phyloP scores from a whole-genome alignment of 495 filamentous ascomycete genomes.

The Penicillium psychrofluorescens region DNA sequence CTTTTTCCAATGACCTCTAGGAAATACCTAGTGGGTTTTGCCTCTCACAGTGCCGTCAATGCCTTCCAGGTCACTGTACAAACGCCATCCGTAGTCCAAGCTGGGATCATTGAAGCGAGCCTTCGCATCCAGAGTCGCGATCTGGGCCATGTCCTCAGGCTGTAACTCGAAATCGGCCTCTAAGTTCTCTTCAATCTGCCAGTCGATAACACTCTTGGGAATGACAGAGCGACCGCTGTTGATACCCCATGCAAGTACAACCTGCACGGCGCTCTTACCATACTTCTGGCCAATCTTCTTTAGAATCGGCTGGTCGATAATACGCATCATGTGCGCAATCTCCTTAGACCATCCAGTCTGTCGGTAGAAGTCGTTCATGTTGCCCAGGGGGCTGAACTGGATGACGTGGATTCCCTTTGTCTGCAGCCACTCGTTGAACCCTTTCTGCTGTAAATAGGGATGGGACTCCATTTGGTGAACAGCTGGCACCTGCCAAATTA shows the following conservation, averaged over 20 bases:
- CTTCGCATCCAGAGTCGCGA: slow-evolving; percentile 45
- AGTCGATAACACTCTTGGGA: slow-evolving; percentile 49
- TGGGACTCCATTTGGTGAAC: slow-evolving; percentile 59
- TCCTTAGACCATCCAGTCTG: slow-evolving; percentile 27
- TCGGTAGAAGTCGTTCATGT: slow-evolving; percentile 58
- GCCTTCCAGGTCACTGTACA: slow-evolving; percentile 54
- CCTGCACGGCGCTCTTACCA: slow-evolving; percentile 51
- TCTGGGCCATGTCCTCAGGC: slow-evolving; percentile 37
- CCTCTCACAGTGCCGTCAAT: slow-evolving; percentile 17
- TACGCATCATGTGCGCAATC: slow-evolving; percentile 11
- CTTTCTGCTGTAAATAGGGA: slow-evolving; percentile 52
- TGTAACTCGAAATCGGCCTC: slow-evolving; percentile 49
- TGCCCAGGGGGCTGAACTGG: slow-evolving; percentile 60
- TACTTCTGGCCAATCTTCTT: slow-evolving; percentile 54
- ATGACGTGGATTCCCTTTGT: slow-evolving; percentile 50
- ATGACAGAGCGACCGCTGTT: slow-evolving; percentile 52
- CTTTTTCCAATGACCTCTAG: neutral
- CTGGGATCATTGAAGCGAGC: slow-evolving; percentile 51
- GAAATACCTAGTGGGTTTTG: neutral
- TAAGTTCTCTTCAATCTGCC: slow-evolving; percentile 46
- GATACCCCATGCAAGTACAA: slow-evolving; percentile 58
- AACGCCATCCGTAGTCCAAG: slow-evolving; percentile 43
- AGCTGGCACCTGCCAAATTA: slow-evolving; percentile 33
- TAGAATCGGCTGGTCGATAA: slow-evolving; percentile 52
- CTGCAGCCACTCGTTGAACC: slow-evolving; percentile 45